Evolutionary conservation across 805 yeast species (phyloP), one percentile per base, ranked within the genome.

Genomic region (Torulaspora microellipsoides): DNA sequence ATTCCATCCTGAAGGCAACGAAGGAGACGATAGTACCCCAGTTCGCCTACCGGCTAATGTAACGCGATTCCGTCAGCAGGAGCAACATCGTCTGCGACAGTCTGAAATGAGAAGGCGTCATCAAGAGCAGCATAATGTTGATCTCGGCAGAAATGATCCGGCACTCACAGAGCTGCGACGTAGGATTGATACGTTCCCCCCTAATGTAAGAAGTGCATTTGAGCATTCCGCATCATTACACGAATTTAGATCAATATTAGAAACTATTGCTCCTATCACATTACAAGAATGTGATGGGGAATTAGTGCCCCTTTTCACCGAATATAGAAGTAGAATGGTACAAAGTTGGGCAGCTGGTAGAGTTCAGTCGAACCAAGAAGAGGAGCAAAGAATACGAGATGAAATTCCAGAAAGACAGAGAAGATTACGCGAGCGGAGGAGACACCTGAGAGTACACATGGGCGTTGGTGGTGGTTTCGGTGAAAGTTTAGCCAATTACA

Each of bases 131-230:
- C 25, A 44, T 38, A 23, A 37, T 27, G 31, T 27, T 15, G 31
- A 34, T 12, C 29, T 38, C 34, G 28, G 28, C 25, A 30, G 31
- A 27, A 34, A 25, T 23, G 45, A 46, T 32, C 53, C 58, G 2
- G 40, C 32, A 12, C 23, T 55, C 14, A 41, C 50, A 12, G 38
- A 36, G 15, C 36, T 58, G 6, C 45, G 52, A 40, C 30, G 38
- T 13, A 45, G 55, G 25, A 51, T 59, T 3, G 42, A 48, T 15
- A 29, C 40, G 2, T 54, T 49, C 29, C 55, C 60, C 1, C 55
- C 48, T 2, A 47, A 51, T 27, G 51, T 59, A 6, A 43, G 54
- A n/a, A 49, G 56, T 41, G 55, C 58, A 8, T 59, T 59, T 34
- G 51, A 46, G 29, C 56, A 53, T 36, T 58, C 63, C 3, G 52